These are phyloP conservation scores for Withania somnifera DNA, from an alignment of 305 asterid species.

Conservation along the genomic window DNA sequence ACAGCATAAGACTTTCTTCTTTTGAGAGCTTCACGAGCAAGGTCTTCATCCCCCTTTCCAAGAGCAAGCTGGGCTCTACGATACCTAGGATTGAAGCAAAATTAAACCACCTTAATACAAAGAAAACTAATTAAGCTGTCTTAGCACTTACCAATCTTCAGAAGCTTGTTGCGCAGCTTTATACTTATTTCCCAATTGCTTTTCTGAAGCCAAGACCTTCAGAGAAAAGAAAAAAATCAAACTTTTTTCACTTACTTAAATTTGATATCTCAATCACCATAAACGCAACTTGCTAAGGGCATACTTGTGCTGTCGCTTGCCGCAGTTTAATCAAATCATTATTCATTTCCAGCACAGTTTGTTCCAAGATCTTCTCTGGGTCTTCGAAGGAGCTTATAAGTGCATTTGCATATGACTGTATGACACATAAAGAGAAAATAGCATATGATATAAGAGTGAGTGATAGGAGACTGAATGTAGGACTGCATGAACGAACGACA, in stretches of 20 bases:
- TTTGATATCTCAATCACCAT: neutral
- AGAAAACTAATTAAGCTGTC: constrained; percentile 8
- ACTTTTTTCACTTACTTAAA: neutral
- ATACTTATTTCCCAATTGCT: constrained; percentile 83
- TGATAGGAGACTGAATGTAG: neutral
- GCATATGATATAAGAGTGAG: constrained; percentile 2
- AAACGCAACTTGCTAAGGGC: neutral
- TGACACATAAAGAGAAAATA: constrained; percentile 19
- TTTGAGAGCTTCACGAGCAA: constrained; percentile 98
- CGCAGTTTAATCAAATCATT: constrained; percentile 88
- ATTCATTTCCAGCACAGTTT: constrained; percentile 83
- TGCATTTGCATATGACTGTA: constrained; percentile 95
- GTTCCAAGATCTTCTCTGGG: constrained; percentile 96
- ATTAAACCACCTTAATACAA: constrained; percentile 10
- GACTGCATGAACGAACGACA: neutral
- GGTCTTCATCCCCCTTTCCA: constrained; percentile 90
- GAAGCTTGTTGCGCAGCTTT: constrained; percentile 87
- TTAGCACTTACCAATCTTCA: constrained; percentile 66
- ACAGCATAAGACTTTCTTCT: constrained; percentile 90
- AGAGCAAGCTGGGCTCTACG: constrained; percentile 93
- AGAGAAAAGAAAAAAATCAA: constrained; percentile 6
- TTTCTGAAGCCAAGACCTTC: constrained; percentile 94
- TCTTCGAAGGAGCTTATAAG: constrained; percentile 80
- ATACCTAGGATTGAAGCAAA: constrained; percentile 49
- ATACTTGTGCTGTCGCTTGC: constrained; percentile 97